Conservation (phyloP, 768 basidiomycete species). For the Clavaria fumosa region DNA sequence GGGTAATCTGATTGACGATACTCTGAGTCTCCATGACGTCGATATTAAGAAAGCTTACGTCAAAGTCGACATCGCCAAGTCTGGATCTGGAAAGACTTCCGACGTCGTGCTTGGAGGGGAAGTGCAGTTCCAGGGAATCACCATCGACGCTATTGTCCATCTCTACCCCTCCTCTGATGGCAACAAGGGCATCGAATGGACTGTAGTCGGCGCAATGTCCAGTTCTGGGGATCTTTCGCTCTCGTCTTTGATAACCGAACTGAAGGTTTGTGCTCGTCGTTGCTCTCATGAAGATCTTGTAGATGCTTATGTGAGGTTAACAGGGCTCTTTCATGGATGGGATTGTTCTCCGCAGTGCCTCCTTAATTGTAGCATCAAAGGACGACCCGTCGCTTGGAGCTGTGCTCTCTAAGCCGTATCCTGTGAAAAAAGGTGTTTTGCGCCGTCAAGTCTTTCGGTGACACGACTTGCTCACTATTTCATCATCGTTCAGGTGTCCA, state of each 20-base stretch:
- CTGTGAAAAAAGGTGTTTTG: constrained; percentile 2
- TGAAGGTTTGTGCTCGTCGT: background rate
- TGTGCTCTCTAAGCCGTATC: constrained; percentile 1
- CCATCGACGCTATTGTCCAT: constrained; percentile 3
- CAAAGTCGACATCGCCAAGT: background rate
- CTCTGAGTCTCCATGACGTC: background rate
- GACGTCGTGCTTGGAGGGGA: constrained; percentile 4
- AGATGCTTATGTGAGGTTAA: constrained; percentile 1
- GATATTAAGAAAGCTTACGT: constrained; percentile 3
- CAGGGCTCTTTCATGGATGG: constrained; percentile 5
- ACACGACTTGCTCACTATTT: background rate
- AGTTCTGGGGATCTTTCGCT: background rate
- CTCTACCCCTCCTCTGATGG: constrained; percentile 2
- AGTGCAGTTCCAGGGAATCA: constrained; percentile 3
- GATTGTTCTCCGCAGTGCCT: background rate
- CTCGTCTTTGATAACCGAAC: background rate
- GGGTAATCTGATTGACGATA: background rate
- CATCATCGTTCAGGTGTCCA: constrained; percentile 2
- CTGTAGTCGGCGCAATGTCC: constrained; percentile 3
- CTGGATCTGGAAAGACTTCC: constrained; percentile 1
- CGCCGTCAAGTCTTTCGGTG: background rate
- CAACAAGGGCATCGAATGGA: constrained; percentile 1
- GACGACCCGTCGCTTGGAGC: constrained; percentile 3
- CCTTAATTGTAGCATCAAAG: constrained; percentile 5
- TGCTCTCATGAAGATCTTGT: background rate